Percentiles rank a stretch among this genome's conserved stretches.
Evolutionary conservation across 768 basidiomycete genomes (phyloP).

Genomic region (Gloeostereum incarnatum): DNA sequence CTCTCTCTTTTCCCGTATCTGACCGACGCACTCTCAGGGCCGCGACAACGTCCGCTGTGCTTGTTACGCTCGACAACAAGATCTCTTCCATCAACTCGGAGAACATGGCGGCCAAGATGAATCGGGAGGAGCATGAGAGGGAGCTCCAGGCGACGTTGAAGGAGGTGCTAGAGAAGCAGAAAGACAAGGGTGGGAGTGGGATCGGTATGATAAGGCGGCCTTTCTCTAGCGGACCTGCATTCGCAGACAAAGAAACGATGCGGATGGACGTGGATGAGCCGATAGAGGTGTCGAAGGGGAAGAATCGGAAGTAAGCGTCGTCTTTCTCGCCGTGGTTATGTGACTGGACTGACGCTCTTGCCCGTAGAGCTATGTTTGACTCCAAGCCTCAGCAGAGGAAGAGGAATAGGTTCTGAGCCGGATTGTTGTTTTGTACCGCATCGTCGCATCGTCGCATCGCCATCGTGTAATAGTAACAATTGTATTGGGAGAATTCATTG

Average conservation of each 20-base stretch:
- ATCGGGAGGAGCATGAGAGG: constrained; percentile 48
- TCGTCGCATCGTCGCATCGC: no score
- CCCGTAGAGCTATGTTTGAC: constrained; percentile 13
- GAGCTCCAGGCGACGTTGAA: constrained; percentile 42
- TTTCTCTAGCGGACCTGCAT: not conserved
- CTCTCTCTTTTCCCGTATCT: not conserved
- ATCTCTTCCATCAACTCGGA: constrained; percentile 45
- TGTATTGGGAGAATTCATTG: no score
- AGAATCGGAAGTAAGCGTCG: constrained; percentile 49
- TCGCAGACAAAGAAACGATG: constrained; percentile 2
- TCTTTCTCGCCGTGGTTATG: not conserved
- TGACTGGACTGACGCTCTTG: not conserved
- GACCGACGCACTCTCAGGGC: not conserved
- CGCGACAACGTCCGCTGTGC: constrained; percentile 61
- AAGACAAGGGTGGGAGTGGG: constrained; percentile 38
- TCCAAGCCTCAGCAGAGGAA: constrained; percentile 47
- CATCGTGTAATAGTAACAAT: no score
- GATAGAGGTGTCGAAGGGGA: constrained; percentile 33
- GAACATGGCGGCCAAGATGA: constrained; percentile 25
- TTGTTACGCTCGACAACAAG: constrained; percentile 65
- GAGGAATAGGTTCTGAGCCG: constrained; percentile 44
- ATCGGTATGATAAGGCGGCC: constrained; percentile 11
- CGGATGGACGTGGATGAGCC: constrained; percentile 64
- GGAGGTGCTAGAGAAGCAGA: constrained; percentile 56
- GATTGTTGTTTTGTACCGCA: no score